phyloP scores from a whole-genome alignment of 2,329 filamentous ascomycete genomes.

The Lasiodiplodia sp. region DNA sequence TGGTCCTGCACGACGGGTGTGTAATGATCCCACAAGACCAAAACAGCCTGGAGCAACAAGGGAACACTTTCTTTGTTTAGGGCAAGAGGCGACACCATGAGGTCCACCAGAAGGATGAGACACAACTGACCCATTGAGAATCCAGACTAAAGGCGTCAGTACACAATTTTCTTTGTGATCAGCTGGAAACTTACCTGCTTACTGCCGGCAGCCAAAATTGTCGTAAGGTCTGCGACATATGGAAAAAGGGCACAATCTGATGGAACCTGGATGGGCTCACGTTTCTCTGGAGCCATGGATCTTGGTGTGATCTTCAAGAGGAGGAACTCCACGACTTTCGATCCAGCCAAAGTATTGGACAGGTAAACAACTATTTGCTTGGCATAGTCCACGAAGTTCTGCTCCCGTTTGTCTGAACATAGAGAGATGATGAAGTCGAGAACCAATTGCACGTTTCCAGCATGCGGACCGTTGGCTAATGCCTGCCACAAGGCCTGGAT shows the following conservation, averaged over 20 bases:
- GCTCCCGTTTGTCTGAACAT: constrained; percentile 90
- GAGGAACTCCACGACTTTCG: constrained; percentile 93
- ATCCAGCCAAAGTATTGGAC: constrained; percentile 82
- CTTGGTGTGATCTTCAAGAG: constrained; percentile 90
- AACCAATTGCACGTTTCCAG: constrained; percentile 91
- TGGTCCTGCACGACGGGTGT: constrained; percentile 95
- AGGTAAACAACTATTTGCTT: constrained; percentile 98
- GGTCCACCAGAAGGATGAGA: constrained; percentile 89
- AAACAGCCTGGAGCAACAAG: constrained; percentile 85
- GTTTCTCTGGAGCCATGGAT: constrained; percentile 79
- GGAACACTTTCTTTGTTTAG: constrained; percentile 81
- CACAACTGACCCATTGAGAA: constrained; percentile 93
- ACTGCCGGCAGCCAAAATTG: constrained; percentile 83
- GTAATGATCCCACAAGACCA: constrained; percentile 97
- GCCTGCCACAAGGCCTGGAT: constrained; percentile 98
- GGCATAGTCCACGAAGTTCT: constrained; percentile 97
- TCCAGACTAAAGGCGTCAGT: constrained; percentile 61
- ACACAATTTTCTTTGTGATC: background rate
- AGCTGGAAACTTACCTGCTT: constrained; percentile 67
- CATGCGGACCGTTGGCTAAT: constrained; percentile 88
- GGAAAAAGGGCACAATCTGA: constrained; percentile 78
- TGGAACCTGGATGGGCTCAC: constrained; percentile 55
- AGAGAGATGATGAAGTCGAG: constrained; percentile 96
- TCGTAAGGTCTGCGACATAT: constrained; percentile 85
- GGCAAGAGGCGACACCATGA: constrained; percentile 92